Evolutionary conservation across 495 filamentous ascomycete genomes (phyloP), one percentile per base, ranked within the genome.

Genomic region (Neurospora sp.): DNA sequence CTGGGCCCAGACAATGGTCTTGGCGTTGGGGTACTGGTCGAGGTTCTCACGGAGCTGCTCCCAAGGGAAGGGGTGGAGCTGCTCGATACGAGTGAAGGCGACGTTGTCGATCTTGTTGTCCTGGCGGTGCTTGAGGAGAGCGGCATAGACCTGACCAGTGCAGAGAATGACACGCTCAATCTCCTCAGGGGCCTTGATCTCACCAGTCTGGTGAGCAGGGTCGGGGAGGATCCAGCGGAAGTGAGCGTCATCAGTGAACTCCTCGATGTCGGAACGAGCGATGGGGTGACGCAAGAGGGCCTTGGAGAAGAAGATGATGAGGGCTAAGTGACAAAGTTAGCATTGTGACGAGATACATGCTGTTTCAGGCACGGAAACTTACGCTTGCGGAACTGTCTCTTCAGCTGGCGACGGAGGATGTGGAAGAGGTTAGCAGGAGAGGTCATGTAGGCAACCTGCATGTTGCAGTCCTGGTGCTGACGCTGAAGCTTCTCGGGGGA

Each of bases 401-500:
- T 94, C 90, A 99, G 97, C 86, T 99, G 96, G 82, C 96, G 88
- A 81, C 96, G 91, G 73, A 99, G 88, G 77, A 97, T 90, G 85
- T 99, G 96, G 91, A 99, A 99, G 79, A 95, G 79, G 84, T 99
- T 99, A 72, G 96, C 85, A 42, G 96, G 96, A 27, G 88, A 90
- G 35, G 94, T 99, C 91, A 95, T 93, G 88, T 92, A 96, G 73
- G 89, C 93, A 81, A 99, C 91, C 86, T 99, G 96, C 94, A 99
- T 97, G 85, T 99, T 99, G 88, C 92, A 96, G 84, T 99, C 96
- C 85, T 99, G 96, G 86, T 99, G 96, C 83, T 99, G 96, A 78
- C 96, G 94, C 39, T 97, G 91, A 69, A 98, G 89, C 86, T 96
- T 97, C 74, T 96, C 92, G 31, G 86, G 83, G 4, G 88, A 84